Percentiles rank a stretch among this genome's conserved stretches.
Evolutionary conservation across 2,329 filamentous ascomycete species (phyloP).

Genomic region (Aspergillus fijiensis): DNA sequence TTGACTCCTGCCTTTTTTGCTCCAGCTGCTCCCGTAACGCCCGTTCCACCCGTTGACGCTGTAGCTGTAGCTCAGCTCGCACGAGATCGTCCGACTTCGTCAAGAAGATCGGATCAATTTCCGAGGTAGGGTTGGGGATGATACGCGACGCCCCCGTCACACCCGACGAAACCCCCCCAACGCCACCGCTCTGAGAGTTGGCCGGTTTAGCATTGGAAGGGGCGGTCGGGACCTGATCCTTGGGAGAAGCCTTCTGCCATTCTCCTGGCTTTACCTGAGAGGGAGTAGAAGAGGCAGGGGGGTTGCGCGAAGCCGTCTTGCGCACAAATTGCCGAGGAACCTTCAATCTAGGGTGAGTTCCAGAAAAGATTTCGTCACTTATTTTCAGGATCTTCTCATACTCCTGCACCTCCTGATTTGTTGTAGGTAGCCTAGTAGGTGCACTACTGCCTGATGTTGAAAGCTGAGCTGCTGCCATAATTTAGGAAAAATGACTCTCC

Average conservation of each 20-base stretch:
- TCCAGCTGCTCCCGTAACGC: slow-evolving; percentile 74
- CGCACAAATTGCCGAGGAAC: slow-evolving; percentile 55
- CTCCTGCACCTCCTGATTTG: slow-evolving; percentile 61
- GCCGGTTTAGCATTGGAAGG: slow-evolving; percentile 21
- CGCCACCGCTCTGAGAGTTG: slow-evolving; percentile 19
- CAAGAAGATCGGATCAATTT: slow-evolving; percentile 79
- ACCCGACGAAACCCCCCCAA: slow-evolving; percentile 22
- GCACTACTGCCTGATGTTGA: slow-evolving; percentile 25
- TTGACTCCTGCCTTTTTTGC: slow-evolving; percentile 53
- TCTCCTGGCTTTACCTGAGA: slow-evolving; percentile 29
- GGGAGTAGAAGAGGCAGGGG: slow-evolving; percentile 27
- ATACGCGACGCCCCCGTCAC: slow-evolving; percentile 35
- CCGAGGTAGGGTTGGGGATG: slow-evolving; percentile 55
- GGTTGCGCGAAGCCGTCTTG: slow-evolving; percentile 38
- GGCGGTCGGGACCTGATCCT: slow-evolving; percentile 15
- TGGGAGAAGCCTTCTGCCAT: slow-evolving; percentile 19
- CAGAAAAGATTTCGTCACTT: slow-evolving; percentile 76
- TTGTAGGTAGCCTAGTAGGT: slow-evolving; percentile 35
- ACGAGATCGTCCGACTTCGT: slow-evolving; percentile 83
- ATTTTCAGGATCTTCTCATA: slow-evolving; percentile 80
- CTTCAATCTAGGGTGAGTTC: slow-evolving; percentile 61
- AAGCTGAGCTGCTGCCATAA: slow-evolving; percentile 37
- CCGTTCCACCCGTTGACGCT: slow-evolving; percentile 78
- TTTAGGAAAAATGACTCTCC: slow-evolving; percentile 15
- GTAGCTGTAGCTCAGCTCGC: slow-evolving; percentile 75